Evolutionary conservation across 2,329 filamentous ascomycete genomes (phyloP), one percentile per base, ranked within the genome.

Genomic region (Elsinoe ampelina): DNA sequence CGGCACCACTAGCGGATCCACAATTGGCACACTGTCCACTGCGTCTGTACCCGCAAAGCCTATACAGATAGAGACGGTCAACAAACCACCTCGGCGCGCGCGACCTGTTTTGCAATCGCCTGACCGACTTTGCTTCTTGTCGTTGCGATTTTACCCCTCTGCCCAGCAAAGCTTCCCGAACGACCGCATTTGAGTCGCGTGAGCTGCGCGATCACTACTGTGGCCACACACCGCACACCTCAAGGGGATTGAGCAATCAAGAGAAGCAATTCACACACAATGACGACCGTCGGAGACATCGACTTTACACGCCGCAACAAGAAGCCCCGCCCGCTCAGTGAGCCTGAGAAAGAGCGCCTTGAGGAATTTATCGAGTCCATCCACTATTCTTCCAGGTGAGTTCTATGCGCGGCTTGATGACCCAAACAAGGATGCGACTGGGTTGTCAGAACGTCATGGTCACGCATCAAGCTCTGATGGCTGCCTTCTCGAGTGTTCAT

Each of bases 291-390:
- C 54, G 62, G 79, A 70, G 81, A 85, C 66, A 90, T 95, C 67
- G 92, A 97, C 74, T 81, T 82, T 64, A 85, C 78, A 65, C 84
- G 92, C 71, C 87, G 92, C 70, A 97, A 97, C 76, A 86, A 87
- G 75, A 82, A 83, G 70, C 88, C 93, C 41, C 84, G 92, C 60
- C 81, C 85, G 61, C 76, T 98, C 58, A 83, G 85, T 32, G 89
- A 96, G 61, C 75, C 79, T 15, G 93, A 98, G 78, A 84, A 87
- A 63, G 83, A 86, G 63, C 83, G 86, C 59, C 78, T 98, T 58
- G 89, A 96, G 60, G 91, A 97, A 71, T 97, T 88, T 69, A 83
- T 93, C 63, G 90, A 97, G 66, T 82, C 83, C 32, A 98, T 98
- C 65, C 91, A 97, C 73, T 98, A 98, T 75, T 97, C 92, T 54